Evolutionary conservation across 1,139 yeast species (phyloP), one percentile per base, ranked within the genome.

Genomic region (Candida sanyaensis): DNA sequence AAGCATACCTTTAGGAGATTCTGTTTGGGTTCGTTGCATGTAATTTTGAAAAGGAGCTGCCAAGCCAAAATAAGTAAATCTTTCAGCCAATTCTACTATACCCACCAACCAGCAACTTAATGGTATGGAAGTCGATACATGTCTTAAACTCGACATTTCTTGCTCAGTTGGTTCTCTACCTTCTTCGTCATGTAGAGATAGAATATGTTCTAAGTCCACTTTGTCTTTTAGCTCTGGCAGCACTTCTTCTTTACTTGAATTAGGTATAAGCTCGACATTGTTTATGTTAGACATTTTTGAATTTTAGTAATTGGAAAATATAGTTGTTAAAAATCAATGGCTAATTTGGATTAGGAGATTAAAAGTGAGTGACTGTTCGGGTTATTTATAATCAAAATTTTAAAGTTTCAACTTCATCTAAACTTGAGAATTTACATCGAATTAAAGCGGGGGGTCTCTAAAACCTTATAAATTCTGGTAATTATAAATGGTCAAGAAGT

Each of bases 11-110:
- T 71, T 70, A 41, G 81, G 82, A 41, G 69, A 69, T 47, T 68
- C 73, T 44, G 62, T 50, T 17, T 76, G 76, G 26, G 67, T 61
- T 49, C 74, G 63, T 64, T 85, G 89, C 83, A 86, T 84, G 64
- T 86, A 87, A 69, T 88, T 87, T 65, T 83, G 86, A 69, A 88
- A 82, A 13, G 89, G 86, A 50, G 88, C 86, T 41, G 84, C 75
- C 49, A 86, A 72, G 59, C 95, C 93, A 59, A 88, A 88, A 73
- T 83, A 88, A n/a, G 93, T 77, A 63, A 88, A 88, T 57, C 96
- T 79, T 66, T 88, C 96, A 37, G 91, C 82, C 54, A 88, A 79
- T 66, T 88, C 96, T 36, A 88, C 88, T 42, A 87, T 55, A 30
- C 92, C 90, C 42, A 88, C 87, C 49, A 86, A 73, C 83, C 87